Evolutionary conservation across 2,329 filamentous ascomycete genomes (phyloP).

Genomic region (Hortaea werneckii): DNA sequence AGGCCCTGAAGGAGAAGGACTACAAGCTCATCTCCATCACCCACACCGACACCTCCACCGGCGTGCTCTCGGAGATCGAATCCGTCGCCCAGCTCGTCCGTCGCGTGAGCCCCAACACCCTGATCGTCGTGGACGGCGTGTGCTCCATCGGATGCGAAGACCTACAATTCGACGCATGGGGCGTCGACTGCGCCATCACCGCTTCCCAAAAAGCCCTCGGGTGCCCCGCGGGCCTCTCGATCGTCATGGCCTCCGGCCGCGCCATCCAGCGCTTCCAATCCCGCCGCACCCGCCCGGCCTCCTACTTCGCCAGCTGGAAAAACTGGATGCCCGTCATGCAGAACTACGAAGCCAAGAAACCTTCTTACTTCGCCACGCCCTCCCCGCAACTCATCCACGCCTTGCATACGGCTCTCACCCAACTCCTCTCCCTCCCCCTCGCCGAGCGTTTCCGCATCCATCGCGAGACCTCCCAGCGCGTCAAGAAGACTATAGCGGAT

Average conservation of each 20-base stretch:
- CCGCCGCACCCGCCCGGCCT: conserved; percentile 69
- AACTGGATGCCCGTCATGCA: conserved; percentile 98
- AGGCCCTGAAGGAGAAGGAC: conserved; percentile 76
- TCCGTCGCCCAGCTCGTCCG: conserved; percentile 72
- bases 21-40: conserved; percentile 95
- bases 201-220: conserved; percentile 96
- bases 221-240: conserved; percentile 84
- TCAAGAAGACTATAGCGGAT: conserved; percentile 73
- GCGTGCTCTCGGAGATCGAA: conserved; percentile 86
- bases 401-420: conserved; percentile 75
- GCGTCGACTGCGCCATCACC: conserved; percentile 82
- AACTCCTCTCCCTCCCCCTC: conserved; percentile 73
- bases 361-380: conserved; percentile 95
- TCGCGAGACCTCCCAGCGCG: conserved; percentile 64
- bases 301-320: conserved; percentile 93
- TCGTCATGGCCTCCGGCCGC: conserved; percentile 83
- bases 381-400: conserved; percentile 90
- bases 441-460: conserved; percentile 76
- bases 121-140: conserved; percentile 89
- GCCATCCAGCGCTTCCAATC: conserved; percentile 72
- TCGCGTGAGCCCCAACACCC: conserved; percentile 77
- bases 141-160: conserved; percentile 96
- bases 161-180: conserved; percentile 92
- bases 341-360: conserved; percentile 96
- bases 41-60: conserved; percentile 94